Conservation (phyloP, 2,329 filamentous ascomycete species). For the Fusarium marasasianum region DNA sequence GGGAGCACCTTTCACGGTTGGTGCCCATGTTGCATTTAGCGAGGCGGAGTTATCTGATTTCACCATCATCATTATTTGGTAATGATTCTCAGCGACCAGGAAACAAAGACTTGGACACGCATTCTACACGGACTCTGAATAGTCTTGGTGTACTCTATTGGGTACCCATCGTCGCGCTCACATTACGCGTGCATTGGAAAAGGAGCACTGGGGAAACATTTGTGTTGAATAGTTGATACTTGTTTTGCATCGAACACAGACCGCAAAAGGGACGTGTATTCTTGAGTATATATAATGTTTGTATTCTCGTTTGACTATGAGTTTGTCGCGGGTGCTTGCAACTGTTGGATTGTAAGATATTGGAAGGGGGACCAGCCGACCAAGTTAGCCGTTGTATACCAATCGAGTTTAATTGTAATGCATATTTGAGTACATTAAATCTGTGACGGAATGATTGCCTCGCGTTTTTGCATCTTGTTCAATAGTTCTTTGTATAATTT, state of each 20-base stretch:
- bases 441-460: not conserved
- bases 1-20: slow-evolving; percentile 18
- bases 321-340: slow-evolving; percentile 16
- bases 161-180: slow-evolving; percentile 16
- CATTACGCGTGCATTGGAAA: slow-evolving; percentile 28
- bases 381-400: slow-evolving; percentile 14
- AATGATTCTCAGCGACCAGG: slow-evolving; percentile 24
- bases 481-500: not conserved
- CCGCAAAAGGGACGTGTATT: slow-evolving; percentile 13
- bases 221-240: slow-evolving; percentile 2
- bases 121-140: slow-evolving; percentile 9
- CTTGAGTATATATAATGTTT: slow-evolving; percentile 44
- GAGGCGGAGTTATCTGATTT: slow-evolving; percentile 50
- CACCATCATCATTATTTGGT: slow-evolving; percentile 33
- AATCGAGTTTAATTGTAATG: not conserved
- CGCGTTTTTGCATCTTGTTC: not conserved
- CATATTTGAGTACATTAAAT: not conserved
- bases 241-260: slow-evolving; percentile 23
- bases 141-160: slow-evolving; percentile 26
- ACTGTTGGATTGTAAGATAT: slow-evolving; percentile 23
- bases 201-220: slow-evolving; percentile 21
- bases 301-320: slow-evolving; percentile 32
- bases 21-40: slow-evolving; percentile 49
- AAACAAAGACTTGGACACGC: slow-evolving; percentile 6
- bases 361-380: not conserved